Conservation (phyloP, 2,329 filamentous ascomycete genomes). For the Trichoderma sp. region DNA sequence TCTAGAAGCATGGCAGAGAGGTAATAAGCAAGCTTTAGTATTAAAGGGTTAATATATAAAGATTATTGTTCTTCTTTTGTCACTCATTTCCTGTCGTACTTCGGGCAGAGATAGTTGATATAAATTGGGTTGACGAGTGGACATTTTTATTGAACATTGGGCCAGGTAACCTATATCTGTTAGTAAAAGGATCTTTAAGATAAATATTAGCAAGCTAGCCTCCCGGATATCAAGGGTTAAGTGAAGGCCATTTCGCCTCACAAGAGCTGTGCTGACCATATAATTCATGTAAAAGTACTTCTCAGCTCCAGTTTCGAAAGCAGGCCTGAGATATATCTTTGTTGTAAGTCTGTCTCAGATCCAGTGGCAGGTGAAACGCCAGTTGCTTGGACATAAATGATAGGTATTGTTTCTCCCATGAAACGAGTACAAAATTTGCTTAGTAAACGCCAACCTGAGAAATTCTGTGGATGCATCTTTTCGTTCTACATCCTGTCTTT, state of each 20-base stretch:
- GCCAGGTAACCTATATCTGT: background rate
- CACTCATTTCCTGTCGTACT: too few species aligned
- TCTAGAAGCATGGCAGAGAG: background rate
- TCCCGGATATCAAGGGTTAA: background rate
- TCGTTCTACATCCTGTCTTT: too few species aligned
- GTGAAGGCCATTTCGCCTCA: background rate
- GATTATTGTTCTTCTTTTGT: too few species aligned
- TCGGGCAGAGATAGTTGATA: too few species aligned
- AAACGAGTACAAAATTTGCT: too few species aligned
- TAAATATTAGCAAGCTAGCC: background rate
- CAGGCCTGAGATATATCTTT: background rate
- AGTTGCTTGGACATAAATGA: background rate
- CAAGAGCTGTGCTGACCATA: background rate
- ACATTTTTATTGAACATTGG: background rate
- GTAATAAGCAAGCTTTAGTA: background rate
- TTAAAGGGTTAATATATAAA: too few species aligned
- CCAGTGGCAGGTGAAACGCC: background rate
- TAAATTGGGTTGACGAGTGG: too few species aligned
- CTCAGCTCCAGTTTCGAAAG: background rate
- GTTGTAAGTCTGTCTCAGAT: background rate
- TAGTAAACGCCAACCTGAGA: too few species aligned
- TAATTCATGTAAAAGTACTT: background rate
- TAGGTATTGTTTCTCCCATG: too few species aligned
- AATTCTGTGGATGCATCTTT: too few species aligned
- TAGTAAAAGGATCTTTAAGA: background rate